Base-by-base conservation (phyloP, 2,329 filamentous ascomycete genomes). In the Talaromyces sp. region DNA sequence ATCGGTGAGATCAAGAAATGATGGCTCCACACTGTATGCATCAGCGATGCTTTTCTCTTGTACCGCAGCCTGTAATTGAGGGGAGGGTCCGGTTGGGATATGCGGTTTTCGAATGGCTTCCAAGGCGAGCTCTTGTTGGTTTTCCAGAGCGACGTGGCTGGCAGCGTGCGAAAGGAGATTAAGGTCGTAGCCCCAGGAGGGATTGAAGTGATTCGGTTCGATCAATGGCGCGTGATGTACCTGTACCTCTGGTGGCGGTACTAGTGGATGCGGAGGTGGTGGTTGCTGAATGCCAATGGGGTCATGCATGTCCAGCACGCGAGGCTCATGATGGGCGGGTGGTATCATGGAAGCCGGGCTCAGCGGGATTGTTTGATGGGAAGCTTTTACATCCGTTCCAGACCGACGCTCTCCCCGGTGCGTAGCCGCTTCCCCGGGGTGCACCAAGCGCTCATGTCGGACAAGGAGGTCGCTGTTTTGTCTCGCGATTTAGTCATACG, bases 131-230 rank as follows among this genome's bases (percentile, higher is more conserved):
- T 79, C 78, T 67, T 80, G 78, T 67, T 82, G 79, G 16, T 78
- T 78, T 67, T 81, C 80, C 35, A 81, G 75, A 24, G 80, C 80
- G 45, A 82, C 80, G 75, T 82, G 80, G 64, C 80, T 82, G 11
- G 80, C 80, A 31, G 80, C 80, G 72, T 82, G 80, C 10, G 80
- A 82, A 37, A 82, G 71, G 16, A 82, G 73, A 66, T 82, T 82
- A 64, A 82, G 69, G 64, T 82, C 80, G 68, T 82, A 82, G n/a
- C 80, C 80, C 80, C 80, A 82, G 6, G 80, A 81, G 4, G 80
- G 80, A 71, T 82, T 82, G 68, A 81, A 81, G 50, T 80, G 77
- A n/a, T 78, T 72, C 60, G 79, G 76, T 57, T 79, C 79, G 63
- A 81, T 73, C 59, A 80, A 76, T 11, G 77, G 72, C 14, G 75